These are phyloP conservation scores for Collariella sp. DNA, from an alignment of 495 filamentous ascomycete genomes.

Conservation along the genomic window DNA sequence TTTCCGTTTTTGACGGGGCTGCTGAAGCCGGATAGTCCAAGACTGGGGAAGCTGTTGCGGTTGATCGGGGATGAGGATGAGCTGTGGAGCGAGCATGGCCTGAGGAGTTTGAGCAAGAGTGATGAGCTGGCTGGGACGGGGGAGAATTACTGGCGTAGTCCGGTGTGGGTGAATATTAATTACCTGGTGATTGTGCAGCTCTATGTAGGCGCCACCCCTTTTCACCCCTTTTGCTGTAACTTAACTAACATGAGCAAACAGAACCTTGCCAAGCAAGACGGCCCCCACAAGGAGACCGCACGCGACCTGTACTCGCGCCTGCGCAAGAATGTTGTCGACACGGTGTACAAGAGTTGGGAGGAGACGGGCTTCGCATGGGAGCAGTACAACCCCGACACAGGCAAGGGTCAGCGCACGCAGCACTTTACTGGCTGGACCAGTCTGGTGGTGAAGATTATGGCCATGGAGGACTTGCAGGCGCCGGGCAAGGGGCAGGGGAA, in stretches of 20 bases:
- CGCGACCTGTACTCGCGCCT: constrained; percentile 66
- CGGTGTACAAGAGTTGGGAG: constrained; percentile 79
- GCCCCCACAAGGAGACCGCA: constrained; percentile 63
- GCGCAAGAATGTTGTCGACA: constrained; percentile 77
- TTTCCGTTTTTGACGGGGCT: constrained; percentile 85
- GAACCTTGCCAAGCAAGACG: constrained; percentile 48
- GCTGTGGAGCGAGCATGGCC: constrained; percentile 76
- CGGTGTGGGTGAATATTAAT: constrained; percentile 97
- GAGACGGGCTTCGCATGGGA: constrained; percentile 97
- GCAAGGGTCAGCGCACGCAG: constrained; percentile 85
- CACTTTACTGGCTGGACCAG: constrained; percentile 99
- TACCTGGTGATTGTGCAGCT: constrained; percentile 77
- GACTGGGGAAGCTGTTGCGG: constrained; percentile 64
- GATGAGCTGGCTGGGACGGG: constrained; percentile 77
- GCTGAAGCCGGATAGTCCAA: constrained; percentile 59
- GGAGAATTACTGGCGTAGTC: constrained; percentile 96
- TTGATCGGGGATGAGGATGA: constrained; percentile 73
- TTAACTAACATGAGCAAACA: constrained; percentile 22
- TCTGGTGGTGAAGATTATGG: constrained; percentile 95
- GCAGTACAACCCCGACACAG: constrained; percentile 93
- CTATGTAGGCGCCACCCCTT: constrained; percentile 50
- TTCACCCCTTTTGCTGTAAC: no score
- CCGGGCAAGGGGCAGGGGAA: constrained; percentile 10
- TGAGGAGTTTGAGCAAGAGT: constrained; percentile 78
- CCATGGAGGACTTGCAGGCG: constrained; percentile 50